phyloP scores from a whole-genome alignment of 1,284 basidiomycete genomes.

The Puccinia coronata region DNA sequence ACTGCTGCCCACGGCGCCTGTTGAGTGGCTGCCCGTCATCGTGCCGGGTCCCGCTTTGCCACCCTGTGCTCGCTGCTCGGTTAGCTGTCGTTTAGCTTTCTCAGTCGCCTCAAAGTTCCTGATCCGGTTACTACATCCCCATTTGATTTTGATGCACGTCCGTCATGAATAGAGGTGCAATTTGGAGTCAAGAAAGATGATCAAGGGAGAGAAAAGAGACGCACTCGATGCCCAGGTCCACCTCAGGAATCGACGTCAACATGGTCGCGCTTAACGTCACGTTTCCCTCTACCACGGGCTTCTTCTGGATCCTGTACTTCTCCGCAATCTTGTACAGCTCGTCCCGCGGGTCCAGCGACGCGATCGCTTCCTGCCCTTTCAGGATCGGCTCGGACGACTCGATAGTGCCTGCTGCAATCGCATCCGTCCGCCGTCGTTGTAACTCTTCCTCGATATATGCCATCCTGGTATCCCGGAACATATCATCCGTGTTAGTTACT shows the following conservation, averaged over 20 bases:
- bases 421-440: slow-evolving; percentile 68
- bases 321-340: slow-evolving; percentile 79
- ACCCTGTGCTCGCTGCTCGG: slow-evolving; percentile 66
- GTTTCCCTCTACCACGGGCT: slow-evolving; percentile 71
- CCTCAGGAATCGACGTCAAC: slow-evolving; percentile 91
- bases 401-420: slow-evolving; percentile 61
- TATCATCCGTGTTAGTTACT: background rate
- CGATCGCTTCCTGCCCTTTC: slow-evolving; percentile 57
- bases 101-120: slow-evolving; percentile 97
- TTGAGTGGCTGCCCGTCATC: background rate
- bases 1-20: background rate
- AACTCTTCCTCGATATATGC: slow-evolving; percentile 94
- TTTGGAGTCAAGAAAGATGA: slow-evolving; percentile 5
- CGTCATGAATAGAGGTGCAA: background rate
- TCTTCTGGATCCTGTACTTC: slow-evolving; percentile 62
- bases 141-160: no score
- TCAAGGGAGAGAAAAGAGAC: slow-evolving; percentile 56
- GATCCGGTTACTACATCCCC: slow-evolving; percentile 74
- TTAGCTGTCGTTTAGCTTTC: slow-evolving; percentile 81
- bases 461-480: slow-evolving; percentile 74
- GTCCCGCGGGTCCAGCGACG: slow-evolving; percentile 70
- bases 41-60: background rate
- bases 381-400: slow-evolving; percentile 56
- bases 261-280: slow-evolving; percentile 88
- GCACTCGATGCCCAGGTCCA: slow-evolving; percentile 96